A percentile compares a stretch with the other conserved stretches of the same genome.
Evolutionary conservation across 164 flowering plant genomes (phyloP).

Genomic region (Dillenia suffruticosa): DNA sequence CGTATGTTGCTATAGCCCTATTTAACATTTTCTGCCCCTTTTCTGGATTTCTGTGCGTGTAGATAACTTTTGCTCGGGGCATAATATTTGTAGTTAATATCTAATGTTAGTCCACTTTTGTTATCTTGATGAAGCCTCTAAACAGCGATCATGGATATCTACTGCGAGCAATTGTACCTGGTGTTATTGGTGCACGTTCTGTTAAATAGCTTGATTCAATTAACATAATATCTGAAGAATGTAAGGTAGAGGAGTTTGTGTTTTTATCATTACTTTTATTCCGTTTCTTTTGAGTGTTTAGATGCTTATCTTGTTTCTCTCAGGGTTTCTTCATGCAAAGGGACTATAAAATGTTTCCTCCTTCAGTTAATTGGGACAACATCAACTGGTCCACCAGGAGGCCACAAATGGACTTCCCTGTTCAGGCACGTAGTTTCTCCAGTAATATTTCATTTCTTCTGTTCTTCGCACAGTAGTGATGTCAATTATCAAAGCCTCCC

Average conservation of each 20-base stretch:
- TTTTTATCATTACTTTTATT: background rate
- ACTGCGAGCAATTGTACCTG: slow-evolving; percentile 67
- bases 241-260: slow-evolving; percentile 36
- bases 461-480: too few relatives aligned
- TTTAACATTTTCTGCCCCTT: too few relatives aligned
- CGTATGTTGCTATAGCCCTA: too few relatives aligned
- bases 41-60: too few relatives aligned
- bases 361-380: slow-evolving; percentile 93
- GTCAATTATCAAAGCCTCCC: too few relatives aligned
- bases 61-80: too few relatives aligned
- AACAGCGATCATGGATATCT: slow-evolving; percentile 99
- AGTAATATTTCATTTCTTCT: too few relatives aligned
- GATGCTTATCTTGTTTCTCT: slow-evolving; percentile 3
- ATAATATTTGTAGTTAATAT: too few relatives aligned
- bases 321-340: slow-evolving; percentile 99
- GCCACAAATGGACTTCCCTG: slow-evolving; percentile 97
- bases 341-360: slow-evolving; percentile 99
- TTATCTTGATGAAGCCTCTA: slow-evolving; percentile 43
- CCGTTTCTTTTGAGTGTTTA: background rate
- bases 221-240: slow-evolving; percentile 53
- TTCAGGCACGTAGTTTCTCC: slow-evolving; percentile 52
- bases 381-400: slow-evolving; percentile 83
- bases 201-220: slow-evolving; percentile 72
- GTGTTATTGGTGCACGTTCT: slow-evolving; percentile 77
- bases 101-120: slow-evolving; percentile 7